phyloP scores from a whole-genome alignment of 2,329 filamentous ascomycete species.

The Colletotrichum chlorophyti region DNA sequence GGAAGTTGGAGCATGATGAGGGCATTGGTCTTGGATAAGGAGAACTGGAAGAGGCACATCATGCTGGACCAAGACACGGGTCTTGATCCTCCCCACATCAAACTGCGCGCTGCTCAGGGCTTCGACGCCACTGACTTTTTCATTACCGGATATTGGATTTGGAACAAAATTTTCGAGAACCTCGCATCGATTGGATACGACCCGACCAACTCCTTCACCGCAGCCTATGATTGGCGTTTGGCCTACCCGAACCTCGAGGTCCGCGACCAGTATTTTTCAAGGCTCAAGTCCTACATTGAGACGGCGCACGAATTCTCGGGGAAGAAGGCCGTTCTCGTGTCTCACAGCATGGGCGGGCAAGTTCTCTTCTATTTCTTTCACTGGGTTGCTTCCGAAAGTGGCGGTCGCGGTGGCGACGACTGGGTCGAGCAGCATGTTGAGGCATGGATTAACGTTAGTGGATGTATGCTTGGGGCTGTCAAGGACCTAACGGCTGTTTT shows the following conservation, averaged over 20 bases:
- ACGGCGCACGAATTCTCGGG: conserved; percentile 75
- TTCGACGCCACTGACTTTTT: conserved; percentile 99
- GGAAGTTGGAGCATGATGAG: conserved; percentile 99
- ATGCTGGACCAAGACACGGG: conserved; percentile 95
- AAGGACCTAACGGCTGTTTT: conserved; percentile 91
- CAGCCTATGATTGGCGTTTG: conserved; percentile 88
- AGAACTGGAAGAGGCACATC: conserved; percentile 93
- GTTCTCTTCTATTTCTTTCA: conserved; percentile 83
- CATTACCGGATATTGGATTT: conserved; percentile 93
- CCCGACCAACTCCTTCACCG: conserved; percentile 75
- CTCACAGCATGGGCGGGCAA: conserved; percentile 97
- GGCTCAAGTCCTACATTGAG: conserved; percentile 90
- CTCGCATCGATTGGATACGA: conserved; percentile 96
- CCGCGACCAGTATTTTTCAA: conserved; percentile 92
- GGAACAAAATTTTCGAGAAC: conserved; percentile 98
- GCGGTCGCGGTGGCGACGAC: conserved; percentile 79
- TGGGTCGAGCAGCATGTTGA: conserved; percentile 94
- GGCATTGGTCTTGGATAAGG: conserved; percentile 90
- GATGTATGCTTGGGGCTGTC: conserved; percentile 94
- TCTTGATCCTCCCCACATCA: conserved; percentile 87
- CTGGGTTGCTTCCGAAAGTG: conserved; percentile 79
- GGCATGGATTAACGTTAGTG: conserved; percentile 97
- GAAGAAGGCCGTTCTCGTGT: conserved; percentile 84
- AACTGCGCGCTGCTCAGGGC: conserved; percentile 90
- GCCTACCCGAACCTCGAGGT: conserved; percentile 89